Percentiles rank a stretch among this genome's conserved stretches.
These are phyloP conservation scores for Fusarium sp. DNA, from an alignment of 2,329 filamentous ascomycete genomes.

Conservation along the genomic window DNA sequence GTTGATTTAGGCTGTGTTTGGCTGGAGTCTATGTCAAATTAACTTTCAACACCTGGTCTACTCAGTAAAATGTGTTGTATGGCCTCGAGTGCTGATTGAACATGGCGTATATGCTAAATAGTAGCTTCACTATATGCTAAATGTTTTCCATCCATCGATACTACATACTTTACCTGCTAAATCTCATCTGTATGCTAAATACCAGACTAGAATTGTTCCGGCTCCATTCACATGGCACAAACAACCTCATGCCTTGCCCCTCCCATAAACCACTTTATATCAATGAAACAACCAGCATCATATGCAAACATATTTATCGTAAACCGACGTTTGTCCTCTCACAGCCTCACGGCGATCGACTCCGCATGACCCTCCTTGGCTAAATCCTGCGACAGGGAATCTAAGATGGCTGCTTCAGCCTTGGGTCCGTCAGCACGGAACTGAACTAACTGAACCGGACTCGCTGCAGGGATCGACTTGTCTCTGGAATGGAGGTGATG, in stretches of 20 bases:
- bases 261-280: not conserved
- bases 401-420: constrained; percentile 32
- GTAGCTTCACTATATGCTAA: not conserved
- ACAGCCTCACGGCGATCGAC: constrained; percentile 26
- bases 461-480: constrained; percentile 3
- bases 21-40: not conserved
- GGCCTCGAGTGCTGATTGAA: not conserved
- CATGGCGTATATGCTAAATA: constrained; percentile 3
- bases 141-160: not conserved
- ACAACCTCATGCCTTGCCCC: constrained; percentile 1
- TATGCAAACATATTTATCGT: constrained; percentile 1
- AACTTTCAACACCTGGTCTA: not conserved
- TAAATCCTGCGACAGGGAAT: constrained; percentile 3
- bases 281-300: constrained; percentile 17
- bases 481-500: constrained; percentile 2
- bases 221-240: not conserved
- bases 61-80: too few species aligned
- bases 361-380: constrained; percentile 8
- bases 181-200: constrained; percentile 1
- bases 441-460: not conserved
- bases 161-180: constrained; percentile 1
- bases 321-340: constrained; percentile 11
- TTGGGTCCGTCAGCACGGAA: constrained; percentile 1
- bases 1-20: not conserved
- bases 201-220: not conserved